These are phyloP conservation scores for Epichloe hybrida DNA, from an alignment of 2,329 filamentous ascomycete species.

Conservation along the genomic window DNA sequence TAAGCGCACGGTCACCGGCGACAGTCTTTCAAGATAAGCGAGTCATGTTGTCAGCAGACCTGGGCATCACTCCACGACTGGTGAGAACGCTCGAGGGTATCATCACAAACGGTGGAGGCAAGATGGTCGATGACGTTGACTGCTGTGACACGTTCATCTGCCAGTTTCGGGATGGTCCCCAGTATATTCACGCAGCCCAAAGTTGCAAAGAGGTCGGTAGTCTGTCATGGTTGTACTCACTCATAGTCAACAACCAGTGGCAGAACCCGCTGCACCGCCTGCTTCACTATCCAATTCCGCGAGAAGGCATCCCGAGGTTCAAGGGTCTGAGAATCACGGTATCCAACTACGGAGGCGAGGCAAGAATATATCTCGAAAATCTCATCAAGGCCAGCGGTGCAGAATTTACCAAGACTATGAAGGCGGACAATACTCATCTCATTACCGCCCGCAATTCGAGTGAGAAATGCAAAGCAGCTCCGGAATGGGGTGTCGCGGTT, in stretches of 20 bases:
- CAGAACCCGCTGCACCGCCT: conserved; percentile 71
- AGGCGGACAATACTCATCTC: conserved; percentile 87
- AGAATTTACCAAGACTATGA: conserved; percentile 89
- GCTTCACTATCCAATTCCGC: conserved; percentile 79
- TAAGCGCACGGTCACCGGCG: conserved; percentile 35
- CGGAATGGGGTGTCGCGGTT: conserved; percentile 82
- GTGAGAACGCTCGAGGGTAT: conserved; percentile 55
- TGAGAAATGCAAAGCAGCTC: conserved; percentile 85
- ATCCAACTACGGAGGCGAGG: conserved; percentile 93
- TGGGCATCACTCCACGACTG: conserved; percentile 56
- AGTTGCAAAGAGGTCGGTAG: conserved; percentile 77
- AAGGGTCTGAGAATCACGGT: conserved; percentile 65
- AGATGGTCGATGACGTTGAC: conserved; percentile 49
- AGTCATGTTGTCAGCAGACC: conserved; percentile 65
- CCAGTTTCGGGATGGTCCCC: conserved; percentile 66
- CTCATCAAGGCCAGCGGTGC: conserved; percentile 73
- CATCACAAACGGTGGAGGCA: conserved; percentile 58
- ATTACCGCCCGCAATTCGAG: conserved; percentile 81
- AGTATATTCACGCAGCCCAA: conserved; percentile 67
- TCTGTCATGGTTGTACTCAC: conserved; percentile 81
- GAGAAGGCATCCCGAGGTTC: conserved; percentile 67
- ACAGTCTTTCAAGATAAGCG: conserved; percentile 65
- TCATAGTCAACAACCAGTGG: conserved; percentile 83
- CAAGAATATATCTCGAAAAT: conserved; percentile 85
- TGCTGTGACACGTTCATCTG: conserved; percentile 76